A percentile compares a stretch with the other conserved stretches of the same genome.
Conservation (phyloP, 768 basidiomycete genomes). For the Podaxis sp. region DNA sequence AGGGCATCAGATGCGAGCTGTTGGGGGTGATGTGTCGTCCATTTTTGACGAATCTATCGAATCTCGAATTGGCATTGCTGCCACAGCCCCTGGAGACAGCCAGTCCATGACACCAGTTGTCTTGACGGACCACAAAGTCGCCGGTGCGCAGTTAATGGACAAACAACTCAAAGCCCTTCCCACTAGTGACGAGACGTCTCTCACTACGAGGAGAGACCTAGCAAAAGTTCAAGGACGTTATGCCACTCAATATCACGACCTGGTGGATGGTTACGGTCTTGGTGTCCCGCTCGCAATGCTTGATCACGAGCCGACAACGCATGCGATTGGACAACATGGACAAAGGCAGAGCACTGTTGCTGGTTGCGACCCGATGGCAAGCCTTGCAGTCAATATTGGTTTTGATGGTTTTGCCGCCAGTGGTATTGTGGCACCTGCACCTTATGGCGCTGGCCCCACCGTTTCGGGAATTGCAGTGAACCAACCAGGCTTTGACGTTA, state of each 20-base stretch:
- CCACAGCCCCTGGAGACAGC: background rate
- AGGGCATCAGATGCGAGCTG: conserved; percentile 1
- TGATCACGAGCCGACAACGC: background rate
- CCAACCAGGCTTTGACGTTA: conserved; percentile 1
- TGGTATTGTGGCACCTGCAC: background rate
- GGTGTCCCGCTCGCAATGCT: conserved; percentile 1
- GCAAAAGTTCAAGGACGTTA: background rate
- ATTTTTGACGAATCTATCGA: background rate
- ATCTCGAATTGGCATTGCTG: background rate
- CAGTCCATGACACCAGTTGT: background rate
- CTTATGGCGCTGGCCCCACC: background rate
- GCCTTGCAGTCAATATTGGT: background rate
- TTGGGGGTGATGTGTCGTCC: background rate
- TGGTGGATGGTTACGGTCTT: conserved; percentile 9
- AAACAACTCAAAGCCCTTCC: background rate
- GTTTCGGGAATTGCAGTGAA: background rate
- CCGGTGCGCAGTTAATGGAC: background rate
- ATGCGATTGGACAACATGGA: background rate
- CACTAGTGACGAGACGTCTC: background rate
- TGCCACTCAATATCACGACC: conserved; percentile 1
- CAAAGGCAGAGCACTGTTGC: background rate
- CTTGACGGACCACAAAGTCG: background rate
- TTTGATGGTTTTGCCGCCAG: background rate
- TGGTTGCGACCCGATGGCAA: background rate
- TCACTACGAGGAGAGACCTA: background rate